These are phyloP conservation scores for Mycosphaerelloides madeirae DNA, from an alignment of 2,329 filamentous ascomycete genomes.

Conservation along the genomic window DNA sequence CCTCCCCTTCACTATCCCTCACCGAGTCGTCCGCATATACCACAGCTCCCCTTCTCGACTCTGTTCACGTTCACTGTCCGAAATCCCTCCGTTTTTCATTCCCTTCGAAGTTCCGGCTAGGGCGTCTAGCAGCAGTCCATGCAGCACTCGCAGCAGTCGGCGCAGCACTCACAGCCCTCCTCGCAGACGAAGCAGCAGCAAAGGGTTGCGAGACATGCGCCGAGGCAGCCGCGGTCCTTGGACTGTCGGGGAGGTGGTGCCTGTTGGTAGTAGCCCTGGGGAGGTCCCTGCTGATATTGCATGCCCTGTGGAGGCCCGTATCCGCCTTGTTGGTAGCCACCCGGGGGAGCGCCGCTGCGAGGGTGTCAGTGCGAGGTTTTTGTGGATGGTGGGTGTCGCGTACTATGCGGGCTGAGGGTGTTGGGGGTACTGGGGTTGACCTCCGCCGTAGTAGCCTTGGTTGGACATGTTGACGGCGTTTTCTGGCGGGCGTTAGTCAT, in stretches of 20 bases:
- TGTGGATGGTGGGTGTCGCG: not conserved
- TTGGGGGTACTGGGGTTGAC: slow-evolving; percentile 26
- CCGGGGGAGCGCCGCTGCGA: not conserved
- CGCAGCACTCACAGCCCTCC: slow-evolving; percentile 60
- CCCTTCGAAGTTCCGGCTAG: not conserved
- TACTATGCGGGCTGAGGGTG: slow-evolving; percentile 38
- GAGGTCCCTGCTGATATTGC: slow-evolving; percentile 38
- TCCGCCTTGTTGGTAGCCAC: slow-evolving; percentile 28
- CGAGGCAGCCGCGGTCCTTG: slow-evolving; percentile 49
- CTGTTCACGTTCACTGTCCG: too few relatives aligned
- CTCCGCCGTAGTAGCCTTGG: slow-evolving; percentile 39
- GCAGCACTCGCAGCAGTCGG: slow-evolving; percentile 56
- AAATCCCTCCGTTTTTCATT: too few relatives aligned
- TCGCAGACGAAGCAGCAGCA: slow-evolving; percentile 63
- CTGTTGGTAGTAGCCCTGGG: slow-evolving; percentile 40
- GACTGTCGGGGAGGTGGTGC: slow-evolving; percentile 38
- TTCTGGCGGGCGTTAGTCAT: slow-evolving; percentile 6
- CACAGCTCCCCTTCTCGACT: too few relatives aligned
- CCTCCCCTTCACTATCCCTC: too few relatives aligned
- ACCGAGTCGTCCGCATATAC: too few relatives aligned
- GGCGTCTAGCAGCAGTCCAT: slow-evolving; percentile 30
- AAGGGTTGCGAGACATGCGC: slow-evolving; percentile 50
- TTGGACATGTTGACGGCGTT: slow-evolving; percentile 35
- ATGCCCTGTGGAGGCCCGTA: slow-evolving; percentile 23
- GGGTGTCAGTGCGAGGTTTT: slow-evolving; percentile 2